Evolutionary conservation across 1,139 yeast species (phyloP).

Genomic region (Sugiyamaella japonica): DNA sequence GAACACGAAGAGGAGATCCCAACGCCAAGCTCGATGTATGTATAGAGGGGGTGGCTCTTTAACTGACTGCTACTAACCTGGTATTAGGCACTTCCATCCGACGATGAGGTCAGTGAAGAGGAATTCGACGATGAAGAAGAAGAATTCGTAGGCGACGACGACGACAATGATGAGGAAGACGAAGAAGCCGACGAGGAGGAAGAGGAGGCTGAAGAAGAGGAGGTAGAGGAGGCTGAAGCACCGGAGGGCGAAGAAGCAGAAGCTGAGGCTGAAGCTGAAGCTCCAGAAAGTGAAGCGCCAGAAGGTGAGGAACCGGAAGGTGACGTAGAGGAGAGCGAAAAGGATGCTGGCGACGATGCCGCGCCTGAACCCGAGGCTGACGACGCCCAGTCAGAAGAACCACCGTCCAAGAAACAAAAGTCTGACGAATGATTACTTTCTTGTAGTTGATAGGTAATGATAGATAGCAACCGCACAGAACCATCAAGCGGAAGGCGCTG

Average conservation of each 20-base stretch:
- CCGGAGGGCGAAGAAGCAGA: conserved; percentile 12
- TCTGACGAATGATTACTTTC: conserved; percentile 8
- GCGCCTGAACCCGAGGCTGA: conserved; percentile 10
- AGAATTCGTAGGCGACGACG: conserved; percentile 21
- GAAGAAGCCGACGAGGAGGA: conserved; percentile 23
- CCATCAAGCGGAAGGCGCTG: background rate
- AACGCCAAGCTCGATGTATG: conserved; percentile 24
- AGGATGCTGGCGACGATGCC: conserved; percentile 10
- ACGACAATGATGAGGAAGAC: conserved; percentile 20
- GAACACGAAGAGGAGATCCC: conserved; percentile 28
- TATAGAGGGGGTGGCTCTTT: background rate
- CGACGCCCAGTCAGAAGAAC: conserved; percentile 16
- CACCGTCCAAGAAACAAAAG: conserved; percentile 24
- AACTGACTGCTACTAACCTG: background rate
- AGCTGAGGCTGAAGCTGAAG: conserved; percentile 7
- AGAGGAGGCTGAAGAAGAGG: conserved; percentile 24
- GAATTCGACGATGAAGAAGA: conserved; percentile 18
- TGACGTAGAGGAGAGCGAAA: conserved; percentile 17
- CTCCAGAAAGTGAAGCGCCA: background rate
- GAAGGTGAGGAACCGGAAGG: conserved; percentile 15
- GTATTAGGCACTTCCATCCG: conserved; percentile 25
- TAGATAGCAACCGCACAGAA: background rate
- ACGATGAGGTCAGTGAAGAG: conserved; percentile 24
- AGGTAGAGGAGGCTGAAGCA: conserved; percentile 20
- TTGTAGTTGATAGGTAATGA: background rate